Base-by-base conservation (phyloP, 768 basidiomycete species). In the Antrodiella citrinella region DNA sequence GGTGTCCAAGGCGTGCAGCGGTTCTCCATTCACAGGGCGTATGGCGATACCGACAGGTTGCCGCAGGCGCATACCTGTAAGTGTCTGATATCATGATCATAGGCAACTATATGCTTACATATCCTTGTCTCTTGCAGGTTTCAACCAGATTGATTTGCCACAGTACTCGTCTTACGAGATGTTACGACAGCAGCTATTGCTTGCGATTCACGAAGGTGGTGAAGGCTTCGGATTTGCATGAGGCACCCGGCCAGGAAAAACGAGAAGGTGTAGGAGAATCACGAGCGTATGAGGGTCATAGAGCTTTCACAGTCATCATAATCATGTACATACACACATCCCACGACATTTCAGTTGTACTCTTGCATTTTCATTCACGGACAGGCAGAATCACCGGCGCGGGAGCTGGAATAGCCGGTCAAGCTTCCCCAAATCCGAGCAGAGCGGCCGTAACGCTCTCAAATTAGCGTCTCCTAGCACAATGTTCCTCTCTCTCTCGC, bases 141-240 rank as follows among this genome's bases (percentile, higher is more conserved):
- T 93, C 78, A 92, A 93, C 65, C 90, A 93, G 65, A 91, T 92
- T 51, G 92, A 95, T 65, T 75, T 99, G 41, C 94, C 95, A 0
- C 87, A 88, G 57, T 98, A 95, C 65, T 86, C 90, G 2, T 91
- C 90, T 15, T 98, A 99, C 62, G 96, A 99, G 64, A 93, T 93
- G 78, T 77, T 99, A 54, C 82, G 96, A 22, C 87, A 89, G 55
- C 91, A 91, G 65, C 67, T 99, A 30, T 68, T 94, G 49, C 74
- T 95, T 55, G 91, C 95, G 26, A 95, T 98, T 62, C 92, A 88
- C 59, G 96, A 98, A 67, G 94, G 93, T 46, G 91, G 90, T 19
- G 91, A 94, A 71, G 91, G 91, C 41, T 98, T 98, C 66, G 95
- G 91, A 47, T 94, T 94, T 66, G 78, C 77, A 55, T 81, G 62